phyloP scores from a whole-genome alignment of 2,329 filamentous ascomycete species.

The Epichloe uncinata region DNA sequence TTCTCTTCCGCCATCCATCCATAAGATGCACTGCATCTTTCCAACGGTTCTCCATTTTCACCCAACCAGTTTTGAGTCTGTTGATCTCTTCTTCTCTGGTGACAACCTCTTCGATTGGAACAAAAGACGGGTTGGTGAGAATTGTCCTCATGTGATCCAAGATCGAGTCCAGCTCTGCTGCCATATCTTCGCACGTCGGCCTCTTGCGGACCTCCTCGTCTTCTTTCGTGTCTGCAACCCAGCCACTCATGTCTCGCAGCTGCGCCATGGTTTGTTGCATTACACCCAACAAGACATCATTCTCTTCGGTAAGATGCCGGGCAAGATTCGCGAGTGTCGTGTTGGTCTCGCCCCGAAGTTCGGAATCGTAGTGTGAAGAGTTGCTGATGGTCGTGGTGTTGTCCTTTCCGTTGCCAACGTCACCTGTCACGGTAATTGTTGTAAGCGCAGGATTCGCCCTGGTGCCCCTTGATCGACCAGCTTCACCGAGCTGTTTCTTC shows the following conservation, averaged over 20 bases:
- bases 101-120: constrained; percentile 87
- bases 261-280: constrained; percentile 58
- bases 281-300: constrained; percentile 65
- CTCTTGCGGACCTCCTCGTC: constrained; percentile 21
- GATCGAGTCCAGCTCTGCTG: constrained; percentile 59
- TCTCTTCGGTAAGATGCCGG: constrained; percentile 77
- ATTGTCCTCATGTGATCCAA: constrained; percentile 71
- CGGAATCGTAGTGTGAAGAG: constrained; percentile 39
- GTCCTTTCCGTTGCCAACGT: constrained; percentile 36
- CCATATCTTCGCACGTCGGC: constrained; percentile 49
- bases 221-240: constrained; percentile 23
- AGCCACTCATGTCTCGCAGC: constrained; percentile 56
- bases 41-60: constrained; percentile 87
- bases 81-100: constrained; percentile 85
- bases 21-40: constrained; percentile 82
- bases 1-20: constrained; percentile 78
- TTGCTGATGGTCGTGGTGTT: constrained; percentile 11
- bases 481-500: constrained; percentile 73
- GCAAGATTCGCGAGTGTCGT: constrained; percentile 79
- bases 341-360: constrained; percentile 74
- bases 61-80: constrained; percentile 71
- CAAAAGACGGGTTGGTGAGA: constrained; percentile 90
- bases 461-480: constrained; percentile 46
- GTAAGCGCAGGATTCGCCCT: constrained; percentile 41
- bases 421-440: constrained; percentile 43